These are phyloP conservation scores for Podospora australis DNA, from an alignment of 495 filamentous ascomycete species.

Conservation along the genomic window DNA sequence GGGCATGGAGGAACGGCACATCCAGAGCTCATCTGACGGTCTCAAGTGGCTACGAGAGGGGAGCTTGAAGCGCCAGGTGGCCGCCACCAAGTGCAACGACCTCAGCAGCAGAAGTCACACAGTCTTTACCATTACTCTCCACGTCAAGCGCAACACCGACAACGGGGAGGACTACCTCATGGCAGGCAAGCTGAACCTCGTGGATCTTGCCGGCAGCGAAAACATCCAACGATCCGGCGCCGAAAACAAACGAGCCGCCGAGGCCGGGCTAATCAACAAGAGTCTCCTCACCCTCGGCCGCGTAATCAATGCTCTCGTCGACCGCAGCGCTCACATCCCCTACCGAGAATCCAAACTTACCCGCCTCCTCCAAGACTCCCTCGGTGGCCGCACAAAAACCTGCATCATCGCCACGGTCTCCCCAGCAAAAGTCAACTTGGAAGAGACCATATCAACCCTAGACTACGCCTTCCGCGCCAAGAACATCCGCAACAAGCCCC, in stretches of 20 bases:
- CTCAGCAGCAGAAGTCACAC: slow-evolving; percentile 93
- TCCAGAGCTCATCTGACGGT: slow-evolving; percentile 75
- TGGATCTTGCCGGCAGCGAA: slow-evolving; percentile 93
- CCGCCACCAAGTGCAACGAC: slow-evolving; percentile 97
- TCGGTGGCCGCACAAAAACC: slow-evolving; percentile 92
- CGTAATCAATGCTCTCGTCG: slow-evolving; percentile 96
- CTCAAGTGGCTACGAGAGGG: slow-evolving; percentile 84
- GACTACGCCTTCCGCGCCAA: slow-evolving; percentile 97
- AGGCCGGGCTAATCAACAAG: slow-evolving; percentile 97
- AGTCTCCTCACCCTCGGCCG: slow-evolving; percentile 88
- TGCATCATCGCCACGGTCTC: slow-evolving; percentile 98
- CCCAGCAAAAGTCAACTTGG: slow-evolving; percentile 86
- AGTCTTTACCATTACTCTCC: slow-evolving; percentile 88
- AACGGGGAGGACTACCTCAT: slow-evolving; percentile 83
- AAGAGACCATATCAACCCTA: slow-evolving; percentile 95
- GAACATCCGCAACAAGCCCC: slow-evolving; percentile 96
- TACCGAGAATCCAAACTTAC: slow-evolving; percentile 97
- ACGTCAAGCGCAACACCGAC: slow-evolving; percentile 72
- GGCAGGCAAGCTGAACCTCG: slow-evolving; percentile 89
- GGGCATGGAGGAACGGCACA: slow-evolving; percentile 94
- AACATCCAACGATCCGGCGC: slow-evolving; percentile 96
- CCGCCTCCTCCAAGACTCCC: slow-evolving; percentile 87
- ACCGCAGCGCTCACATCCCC: slow-evolving; percentile 84
- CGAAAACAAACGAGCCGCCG: slow-evolving; percentile 93
- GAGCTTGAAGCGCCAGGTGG: slow-evolving; percentile 89